Evolutionary conservation across 2,329 filamentous ascomycete genomes (phyloP), one percentile per base, ranked within the genome.

Genomic region (Niveomyces coronatus): DNA sequence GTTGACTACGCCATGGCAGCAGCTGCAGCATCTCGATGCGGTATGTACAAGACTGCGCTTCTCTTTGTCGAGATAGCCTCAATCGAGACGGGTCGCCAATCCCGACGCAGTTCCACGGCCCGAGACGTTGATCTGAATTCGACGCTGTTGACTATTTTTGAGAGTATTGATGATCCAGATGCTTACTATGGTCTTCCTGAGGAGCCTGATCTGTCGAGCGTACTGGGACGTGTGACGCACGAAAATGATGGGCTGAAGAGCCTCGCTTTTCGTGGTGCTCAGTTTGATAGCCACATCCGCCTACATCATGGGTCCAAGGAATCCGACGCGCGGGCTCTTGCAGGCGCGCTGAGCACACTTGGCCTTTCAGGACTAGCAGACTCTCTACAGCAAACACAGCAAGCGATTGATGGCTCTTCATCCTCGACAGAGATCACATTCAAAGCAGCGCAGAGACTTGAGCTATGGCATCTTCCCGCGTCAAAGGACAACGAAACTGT

Each of bases 111-210:
- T 8, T 86, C 81, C 3, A 61, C 65, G 3, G 53, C 67, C 33
- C 67, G 64, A 47, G 62, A 71, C 47, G 54, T 66, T 32, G 63
- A 78, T 18, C 73, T 84, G 6, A 70, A 74, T 4, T 76, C 84
- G 20, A 68, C 93, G 1, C 65, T 96, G 10, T 69, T 94, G 31
- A 67, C 74, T 1, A 88, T 98, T 3, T 98, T 91, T 55, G 82
- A 85, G 53, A 89, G 85, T 44, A 83, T 98, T 32, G 88, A 95
- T 53, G 93, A 99, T 51, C 89, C 88, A 2, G 91, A 99, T 56
- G 82, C 87, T 1, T 98, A 94, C 56, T 98, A 98, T 53, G 93
- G 91, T 4, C 71, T 95, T 7, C 76, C 85, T 29, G 83, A 93
- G 56, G 75, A 76, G 28, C 74, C 86, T 6, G 87, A 79, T 41